These are phyloP conservation scores for Sporisorium scitamineum DNA, from an alignment of 1,284 basidiomycete species.

Conservation along the genomic window DNA sequence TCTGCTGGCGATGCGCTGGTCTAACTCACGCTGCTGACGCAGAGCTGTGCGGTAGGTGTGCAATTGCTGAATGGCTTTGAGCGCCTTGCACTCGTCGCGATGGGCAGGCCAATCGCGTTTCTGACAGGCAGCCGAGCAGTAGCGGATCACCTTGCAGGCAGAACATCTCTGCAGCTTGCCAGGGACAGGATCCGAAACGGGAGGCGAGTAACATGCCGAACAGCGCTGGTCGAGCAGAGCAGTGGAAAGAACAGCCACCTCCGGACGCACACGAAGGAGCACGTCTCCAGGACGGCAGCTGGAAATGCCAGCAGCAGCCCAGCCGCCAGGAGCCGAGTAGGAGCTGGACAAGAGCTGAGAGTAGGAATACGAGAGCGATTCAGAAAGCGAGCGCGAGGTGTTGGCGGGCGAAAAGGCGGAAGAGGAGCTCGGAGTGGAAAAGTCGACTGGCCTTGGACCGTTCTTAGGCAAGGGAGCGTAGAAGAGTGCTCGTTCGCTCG, in stretches of 20 bases:
- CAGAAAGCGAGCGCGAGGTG: slow-evolving; percentile 27
- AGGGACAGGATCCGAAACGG: slow-evolving; percentile 1
- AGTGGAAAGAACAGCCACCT: slow-evolving; percentile 38
- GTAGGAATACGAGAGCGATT: slow-evolving; percentile 41
- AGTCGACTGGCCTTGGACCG: slow-evolving; percentile 27
- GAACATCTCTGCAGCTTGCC: slow-evolving; percentile 47
- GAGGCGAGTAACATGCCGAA: slow-evolving; percentile 39
- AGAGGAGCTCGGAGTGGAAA: slow-evolving; percentile 31
- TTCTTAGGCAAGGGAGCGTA: slow-evolving; percentile 45
- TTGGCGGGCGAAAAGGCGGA: slow-evolving; percentile 30
- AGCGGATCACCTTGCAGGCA: slow-evolving; percentile 45
- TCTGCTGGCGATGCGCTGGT: slow-evolving; percentile 31
- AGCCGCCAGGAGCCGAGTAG: slow-evolving; percentile 39
- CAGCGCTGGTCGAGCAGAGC: slow-evolving; percentile 38
- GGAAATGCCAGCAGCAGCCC: slow-evolving; percentile 41
- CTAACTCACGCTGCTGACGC: slow-evolving; percentile 24
- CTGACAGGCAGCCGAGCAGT: slow-evolving; percentile 47
- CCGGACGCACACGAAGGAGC: slow-evolving; percentile 35
- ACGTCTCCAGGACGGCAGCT: slow-evolving; percentile 43
- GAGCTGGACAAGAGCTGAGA: slow-evolving; percentile 43
- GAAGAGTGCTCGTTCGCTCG: slow-evolving; percentile 42
- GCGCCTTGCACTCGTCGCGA: slow-evolving; percentile 52
- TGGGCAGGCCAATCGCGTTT: slow-evolving; percentile 46
- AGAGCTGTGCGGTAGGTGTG: slow-evolving; percentile 31
- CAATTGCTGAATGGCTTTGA: slow-evolving; percentile 39